Percentiles rank a stretch among this genome's conserved stretches.
phyloP scores from a whole-genome alignment of 805 yeast species.

The Yarrowia sp. region DNA sequence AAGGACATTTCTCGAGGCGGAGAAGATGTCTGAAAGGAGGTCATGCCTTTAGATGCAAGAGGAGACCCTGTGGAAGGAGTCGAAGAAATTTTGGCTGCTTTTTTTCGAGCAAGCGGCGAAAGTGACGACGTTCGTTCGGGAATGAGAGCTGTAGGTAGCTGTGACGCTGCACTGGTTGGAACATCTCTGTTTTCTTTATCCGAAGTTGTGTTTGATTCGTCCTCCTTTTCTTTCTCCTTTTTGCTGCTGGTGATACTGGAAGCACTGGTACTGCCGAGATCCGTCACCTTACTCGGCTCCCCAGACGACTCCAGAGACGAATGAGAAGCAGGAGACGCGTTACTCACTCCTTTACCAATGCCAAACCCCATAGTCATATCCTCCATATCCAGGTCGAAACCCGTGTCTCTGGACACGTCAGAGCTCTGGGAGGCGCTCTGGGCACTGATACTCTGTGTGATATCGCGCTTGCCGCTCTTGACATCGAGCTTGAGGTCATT shows the following conservation, averaged over 20 bases:
- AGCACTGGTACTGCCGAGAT: background rate
- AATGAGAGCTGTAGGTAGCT: background rate
- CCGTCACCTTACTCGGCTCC: slow-evolving; percentile 1
- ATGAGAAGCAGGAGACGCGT: background rate
- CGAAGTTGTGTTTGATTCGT: background rate
- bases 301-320: slow-evolving; percentile 13
- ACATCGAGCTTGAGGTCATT: slow-evolving; percentile 8
- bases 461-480: slow-evolving; percentile 17
- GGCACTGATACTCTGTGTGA: background rate
- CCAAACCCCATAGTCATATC: background rate
- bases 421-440: background rate
- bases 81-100: background rate
- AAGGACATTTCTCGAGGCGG: slow-evolving; percentile 8
- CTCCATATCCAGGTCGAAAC: slow-evolving; percentile 9
- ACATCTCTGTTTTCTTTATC: background rate
- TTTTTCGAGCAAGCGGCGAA: background rate
- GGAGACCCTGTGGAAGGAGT: background rate
- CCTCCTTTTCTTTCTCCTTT: too few species aligned
- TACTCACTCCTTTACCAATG: too few species aligned
- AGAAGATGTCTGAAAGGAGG: background rate
- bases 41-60: slow-evolving; percentile 10
- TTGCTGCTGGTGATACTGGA: too few species aligned
- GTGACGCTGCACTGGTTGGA: background rate
- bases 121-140: slow-evolving; percentile 4
- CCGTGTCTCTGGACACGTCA: background rate